Percentiles rank a stretch among this genome's conserved stretches.
Evolutionary conservation across 2,329 filamentous ascomycete species (phyloP).

Genomic region (Thelonectria discophora): DNA sequence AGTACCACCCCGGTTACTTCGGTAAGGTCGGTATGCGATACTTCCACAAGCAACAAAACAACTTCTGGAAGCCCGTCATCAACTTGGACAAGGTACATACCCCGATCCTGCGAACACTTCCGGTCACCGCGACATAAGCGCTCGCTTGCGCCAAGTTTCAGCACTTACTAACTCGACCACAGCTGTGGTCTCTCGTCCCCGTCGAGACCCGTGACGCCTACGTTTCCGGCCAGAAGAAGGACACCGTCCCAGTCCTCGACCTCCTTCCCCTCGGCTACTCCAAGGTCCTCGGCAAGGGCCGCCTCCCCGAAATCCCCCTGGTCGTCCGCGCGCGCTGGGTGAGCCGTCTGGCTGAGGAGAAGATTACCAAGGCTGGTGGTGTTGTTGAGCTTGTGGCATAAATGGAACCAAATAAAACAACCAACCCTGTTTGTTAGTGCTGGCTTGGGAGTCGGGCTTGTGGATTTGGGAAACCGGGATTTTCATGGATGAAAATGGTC

Average conservation of each 20-base stretch:
- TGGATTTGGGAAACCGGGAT: constrained; percentile 44
- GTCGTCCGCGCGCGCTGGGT: constrained; percentile 96
- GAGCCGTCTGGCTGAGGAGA: constrained; percentile 95
- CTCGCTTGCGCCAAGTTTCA: too few relatives aligned
- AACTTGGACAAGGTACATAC: constrained; percentile 92
- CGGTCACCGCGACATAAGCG: too few relatives aligned
- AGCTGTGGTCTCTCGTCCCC: constrained; percentile 97
- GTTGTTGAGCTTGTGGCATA: constrained; percentile 94
- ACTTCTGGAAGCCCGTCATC: constrained; percentile 98
- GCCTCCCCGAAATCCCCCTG: constrained; percentile 89
- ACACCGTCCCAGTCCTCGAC: constrained; percentile 97
- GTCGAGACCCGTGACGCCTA: constrained; percentile 93
- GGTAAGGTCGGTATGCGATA: constrained; percentile 95
- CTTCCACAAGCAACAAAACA: constrained; percentile 96
- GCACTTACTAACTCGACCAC: constrained; percentile 42
- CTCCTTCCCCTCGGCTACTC: constrained; percentile 97
- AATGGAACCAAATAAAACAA: constrained; percentile 65
- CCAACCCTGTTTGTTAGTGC: constrained; percentile 16
- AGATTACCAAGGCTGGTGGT: constrained; percentile 98
- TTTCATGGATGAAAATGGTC: constrained; percentile 41
- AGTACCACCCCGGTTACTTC: constrained; percentile 99
- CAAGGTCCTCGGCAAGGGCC: constrained; percentile 98
- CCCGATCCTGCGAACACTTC: constrained; percentile 16
- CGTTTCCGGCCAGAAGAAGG: constrained; percentile 79
- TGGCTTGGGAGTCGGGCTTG: constrained; percentile 44